Evolutionary conservation across 129 eudicot genomes (phyloP).

Genomic region (Scalesia atractyloides): DNA sequence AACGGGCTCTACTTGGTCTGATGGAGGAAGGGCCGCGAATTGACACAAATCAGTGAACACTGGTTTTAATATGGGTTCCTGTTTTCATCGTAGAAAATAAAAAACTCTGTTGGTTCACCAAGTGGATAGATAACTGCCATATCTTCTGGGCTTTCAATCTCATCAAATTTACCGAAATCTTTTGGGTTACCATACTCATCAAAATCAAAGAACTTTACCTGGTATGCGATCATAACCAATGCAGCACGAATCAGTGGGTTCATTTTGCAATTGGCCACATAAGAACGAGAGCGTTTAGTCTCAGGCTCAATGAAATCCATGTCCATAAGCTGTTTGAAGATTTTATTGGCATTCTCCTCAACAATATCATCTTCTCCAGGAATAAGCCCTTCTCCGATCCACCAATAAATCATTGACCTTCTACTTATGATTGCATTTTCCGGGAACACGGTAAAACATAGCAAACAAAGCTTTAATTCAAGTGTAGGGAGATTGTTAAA

Average conservation of each 20-base stretch:
- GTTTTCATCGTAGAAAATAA: slow-evolving; percentile 3
- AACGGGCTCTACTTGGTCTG: not conserved
- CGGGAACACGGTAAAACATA: slow-evolving; percentile 52
- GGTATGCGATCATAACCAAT: slow-evolving; percentile 34
- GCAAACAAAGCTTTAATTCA: slow-evolving; percentile 42
- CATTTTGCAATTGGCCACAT: slow-evolving; percentile 51
- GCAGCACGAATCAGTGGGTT: slow-evolving; percentile 46
- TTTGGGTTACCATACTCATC: slow-evolving; percentile 37
- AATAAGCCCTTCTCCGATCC: slow-evolving; percentile 53
- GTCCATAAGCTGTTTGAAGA: slow-evolving; percentile 33
- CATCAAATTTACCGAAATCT: slow-evolving; percentile 39
- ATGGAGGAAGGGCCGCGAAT: not conserved
- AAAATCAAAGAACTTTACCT: slow-evolving; percentile 45
- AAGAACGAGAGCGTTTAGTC: not conserved
- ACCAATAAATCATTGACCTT: slow-evolving; percentile 56
- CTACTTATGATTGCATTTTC: slow-evolving; percentile 37
- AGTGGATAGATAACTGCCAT: slow-evolving; percentile 21
- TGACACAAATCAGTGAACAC: not conserved
- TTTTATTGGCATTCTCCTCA: slow-evolving; percentile 32
- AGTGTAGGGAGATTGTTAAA: slow-evolving; percentile 23
- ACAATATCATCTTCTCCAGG: not conserved
- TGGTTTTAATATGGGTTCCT: not conserved
- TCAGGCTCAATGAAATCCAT: slow-evolving; percentile 39
- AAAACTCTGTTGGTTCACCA: slow-evolving; percentile 38
- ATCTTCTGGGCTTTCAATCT: slow-evolving; percentile 32